These are phyloP conservation scores for Arctostaphylos glauca DNA, from an alignment of 148 eudicot species.

Conservation along the genomic window DNA sequence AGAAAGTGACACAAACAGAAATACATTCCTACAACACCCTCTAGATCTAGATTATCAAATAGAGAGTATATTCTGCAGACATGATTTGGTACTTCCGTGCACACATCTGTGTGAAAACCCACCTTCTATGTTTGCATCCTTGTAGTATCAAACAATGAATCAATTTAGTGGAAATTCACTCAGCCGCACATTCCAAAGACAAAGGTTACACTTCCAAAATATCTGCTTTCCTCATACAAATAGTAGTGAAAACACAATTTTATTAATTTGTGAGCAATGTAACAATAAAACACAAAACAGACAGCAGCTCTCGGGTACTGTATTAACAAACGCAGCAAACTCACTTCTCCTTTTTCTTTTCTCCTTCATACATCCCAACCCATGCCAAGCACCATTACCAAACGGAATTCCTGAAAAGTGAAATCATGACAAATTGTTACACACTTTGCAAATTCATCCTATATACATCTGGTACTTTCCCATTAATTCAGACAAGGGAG, in stretches of 20 bases:
- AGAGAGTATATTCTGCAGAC: neutral
- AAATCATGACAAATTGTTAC: neutral
- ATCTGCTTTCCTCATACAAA: neutral
- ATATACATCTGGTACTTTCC: neutral
- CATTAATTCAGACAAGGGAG: neutral
- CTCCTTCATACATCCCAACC: neutral
- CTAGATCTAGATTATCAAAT: slow-evolving; percentile 3
- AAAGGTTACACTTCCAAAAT: neutral
- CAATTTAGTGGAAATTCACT: neutral
- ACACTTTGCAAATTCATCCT: neutral
- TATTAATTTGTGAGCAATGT: neutral
- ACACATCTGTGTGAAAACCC: neutral
- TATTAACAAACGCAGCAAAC: neutral
- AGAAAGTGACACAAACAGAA: slow-evolving; percentile 3
- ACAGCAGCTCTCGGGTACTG: neutral
- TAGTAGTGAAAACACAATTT: neutral
- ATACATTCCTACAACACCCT: neutral
- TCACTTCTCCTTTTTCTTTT: neutral
- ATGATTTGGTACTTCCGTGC: neutral
- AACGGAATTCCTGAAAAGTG: neutral
- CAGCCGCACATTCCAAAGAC: neutral
- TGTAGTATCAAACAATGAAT: neutral
- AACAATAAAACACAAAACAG: neutral
- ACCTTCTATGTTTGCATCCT: neutral
- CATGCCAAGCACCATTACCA: no score